Conservation (phyloP, 192 early-diverging fungal genomes). For the Chytriomyces sp. region DNA sequence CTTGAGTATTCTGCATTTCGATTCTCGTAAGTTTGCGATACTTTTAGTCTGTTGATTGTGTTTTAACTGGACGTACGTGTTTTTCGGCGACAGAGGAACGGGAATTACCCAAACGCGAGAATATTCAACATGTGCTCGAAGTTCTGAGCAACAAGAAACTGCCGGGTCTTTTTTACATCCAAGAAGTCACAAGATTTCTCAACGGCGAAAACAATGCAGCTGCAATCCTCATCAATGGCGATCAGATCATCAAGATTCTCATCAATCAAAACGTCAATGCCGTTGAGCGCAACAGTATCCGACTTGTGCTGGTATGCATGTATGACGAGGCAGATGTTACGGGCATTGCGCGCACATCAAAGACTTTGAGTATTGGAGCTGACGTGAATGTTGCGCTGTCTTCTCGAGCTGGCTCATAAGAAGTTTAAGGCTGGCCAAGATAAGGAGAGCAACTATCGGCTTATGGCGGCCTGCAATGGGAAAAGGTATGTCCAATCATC, state of each 20-base stretch:
- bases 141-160: constrained; percentile 42
- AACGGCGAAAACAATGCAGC: neutral
- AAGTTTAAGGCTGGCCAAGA: constrained; percentile 49
- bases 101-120: constrained; percentile 2
- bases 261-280: constrained; percentile 55
- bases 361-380: constrained; percentile 49
- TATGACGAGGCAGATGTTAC: constrained; percentile 28
- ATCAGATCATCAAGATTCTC: constrained; percentile 57
- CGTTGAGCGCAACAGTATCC: constrained; percentile 42
- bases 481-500: neutral
- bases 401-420: constrained; percentile 44
- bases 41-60: neutral
- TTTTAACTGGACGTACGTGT: neutral
- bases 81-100: constrained; percentile 29
- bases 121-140: constrained; percentile 45
- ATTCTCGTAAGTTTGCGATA: constrained; percentile 29
- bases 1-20: constrained; percentile 54
- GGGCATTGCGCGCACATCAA: constrained; percentile 44
- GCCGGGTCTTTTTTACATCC: constrained; percentile 41
- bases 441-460: constrained; percentile 21
- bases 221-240: constrained; percentile 51
- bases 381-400: constrained; percentile 36
- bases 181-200: constrained; percentile 11
- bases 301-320: constrained; percentile 49
- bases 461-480: constrained; percentile 36